Evolutionary conservation across 1,284 basidiomycete species (phyloP).

Genomic region (Ganoderma resinaceum): DNA sequence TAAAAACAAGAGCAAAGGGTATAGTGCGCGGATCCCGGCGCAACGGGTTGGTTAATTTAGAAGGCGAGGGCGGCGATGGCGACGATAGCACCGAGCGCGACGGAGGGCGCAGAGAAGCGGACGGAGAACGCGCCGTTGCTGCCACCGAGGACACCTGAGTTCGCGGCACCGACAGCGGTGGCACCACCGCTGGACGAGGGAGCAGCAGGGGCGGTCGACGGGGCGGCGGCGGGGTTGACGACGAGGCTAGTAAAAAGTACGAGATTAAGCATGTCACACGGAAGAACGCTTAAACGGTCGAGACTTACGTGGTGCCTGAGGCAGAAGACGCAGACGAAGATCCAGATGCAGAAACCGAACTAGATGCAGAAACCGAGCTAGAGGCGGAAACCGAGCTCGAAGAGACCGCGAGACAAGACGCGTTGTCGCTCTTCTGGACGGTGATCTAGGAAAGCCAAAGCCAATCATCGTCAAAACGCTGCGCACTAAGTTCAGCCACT

Average conservation of each 20-base stretch:
- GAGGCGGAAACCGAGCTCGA: constrained; percentile 1
- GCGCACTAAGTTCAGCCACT: constrained; percentile 1
- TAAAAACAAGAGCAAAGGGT: constrained; percentile 16
- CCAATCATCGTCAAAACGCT: constrained; percentile 8
- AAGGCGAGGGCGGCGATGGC: constrained; percentile 37
- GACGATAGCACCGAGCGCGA: constrained; percentile 39
- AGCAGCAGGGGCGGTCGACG: constrained; percentile 31
- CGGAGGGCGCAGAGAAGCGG: constrained; percentile 35
- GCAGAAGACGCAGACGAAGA: constrained; percentile 26
- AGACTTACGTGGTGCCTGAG: constrained; percentile 33
- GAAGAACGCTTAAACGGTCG: not conserved
- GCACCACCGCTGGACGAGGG: constrained; percentile 30
- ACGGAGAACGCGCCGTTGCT: constrained; percentile 37
- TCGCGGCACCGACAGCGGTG: constrained; percentile 57
- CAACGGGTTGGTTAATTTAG: constrained; percentile 28
- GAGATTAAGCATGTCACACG: not conserved
- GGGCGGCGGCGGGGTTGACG: constrained; percentile 30
- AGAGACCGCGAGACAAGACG: constrained; percentile 51
- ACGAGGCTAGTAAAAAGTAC: constrained; percentile 25
- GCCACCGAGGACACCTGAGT: constrained; percentile 49
- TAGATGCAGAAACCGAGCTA: not conserved
- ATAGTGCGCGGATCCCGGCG: constrained; percentile 25
- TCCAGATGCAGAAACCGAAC: constrained; percentile 21
- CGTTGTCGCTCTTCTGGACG: constrained; percentile 54
- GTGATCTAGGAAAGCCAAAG: constrained; percentile 54